These are phyloP conservation scores for Globisporangium lucens DNA, from an alignment of 352 stramenopile genomes.

Conservation along the genomic window DNA sequence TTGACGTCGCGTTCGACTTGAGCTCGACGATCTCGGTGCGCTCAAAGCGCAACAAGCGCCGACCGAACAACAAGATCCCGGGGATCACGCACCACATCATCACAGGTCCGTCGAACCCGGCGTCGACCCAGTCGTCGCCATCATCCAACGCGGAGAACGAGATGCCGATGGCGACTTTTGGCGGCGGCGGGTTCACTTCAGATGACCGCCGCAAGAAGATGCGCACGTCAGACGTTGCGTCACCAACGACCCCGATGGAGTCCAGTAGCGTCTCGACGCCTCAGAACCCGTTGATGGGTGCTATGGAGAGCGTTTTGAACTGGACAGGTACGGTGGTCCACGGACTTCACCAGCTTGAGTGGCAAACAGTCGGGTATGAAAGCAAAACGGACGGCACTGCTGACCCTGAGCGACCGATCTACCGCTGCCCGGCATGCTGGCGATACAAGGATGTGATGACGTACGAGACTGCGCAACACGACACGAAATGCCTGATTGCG, in stretches of 20 bases:
- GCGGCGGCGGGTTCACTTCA: slow-evolving; percentile 38
- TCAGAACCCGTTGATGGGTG: slow-evolving; percentile 45
- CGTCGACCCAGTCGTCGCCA: slow-evolving; percentile 63
- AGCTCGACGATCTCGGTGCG: slow-evolving; percentile 92
- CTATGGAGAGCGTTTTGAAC: slow-evolving; percentile 72
- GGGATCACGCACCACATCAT: slow-evolving; percentile 76
- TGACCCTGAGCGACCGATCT: slow-evolving; percentile 74
- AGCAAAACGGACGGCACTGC: slow-evolving; percentile 66
- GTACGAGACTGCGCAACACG: slow-evolving; percentile 78
- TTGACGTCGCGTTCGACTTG: slow-evolving; percentile 88
- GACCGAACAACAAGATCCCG: slow-evolving; percentile 42
- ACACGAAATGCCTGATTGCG: slow-evolving; percentile 81
- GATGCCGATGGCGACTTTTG: slow-evolving; percentile 42
- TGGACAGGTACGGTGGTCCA: slow-evolving; percentile 76
- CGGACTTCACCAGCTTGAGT: slow-evolving; percentile 76
- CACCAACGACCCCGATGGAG: slow-evolving; percentile 17
- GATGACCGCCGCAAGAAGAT: slow-evolving; percentile 74
- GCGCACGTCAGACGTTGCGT: slow-evolving; percentile 29
- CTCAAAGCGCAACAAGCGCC: slow-evolving; percentile 94
- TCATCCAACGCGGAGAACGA: slow-evolving; percentile 70
- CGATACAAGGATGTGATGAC: slow-evolving; percentile 85
- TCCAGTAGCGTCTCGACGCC: slow-evolving; percentile 24
- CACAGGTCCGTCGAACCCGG: slow-evolving; percentile 55
- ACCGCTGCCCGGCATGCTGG: slow-evolving; percentile 79
- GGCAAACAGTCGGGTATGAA: slow-evolving; percentile 79